phyloP scores from a whole-genome alignment of 139 green algal genomes.

The Microglena sp. region DNA sequence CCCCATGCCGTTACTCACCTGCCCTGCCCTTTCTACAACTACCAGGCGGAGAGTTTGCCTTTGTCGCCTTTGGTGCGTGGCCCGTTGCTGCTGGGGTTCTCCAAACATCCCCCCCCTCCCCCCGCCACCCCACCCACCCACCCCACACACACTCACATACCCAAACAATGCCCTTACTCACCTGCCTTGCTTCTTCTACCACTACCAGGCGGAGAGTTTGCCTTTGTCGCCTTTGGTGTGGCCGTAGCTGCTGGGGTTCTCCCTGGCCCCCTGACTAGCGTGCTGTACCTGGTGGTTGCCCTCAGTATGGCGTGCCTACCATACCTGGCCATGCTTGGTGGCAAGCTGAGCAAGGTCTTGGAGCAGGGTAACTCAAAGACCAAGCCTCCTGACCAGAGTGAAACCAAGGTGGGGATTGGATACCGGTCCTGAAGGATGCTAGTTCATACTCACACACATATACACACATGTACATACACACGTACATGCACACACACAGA shows the following conservation, averaged over 20 bases:
- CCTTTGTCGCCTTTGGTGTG: constrained; percentile 95
- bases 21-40: too few relatives aligned
- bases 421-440: too few relatives aligned
- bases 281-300: constrained; percentile 92
- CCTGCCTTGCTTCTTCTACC: too few relatives aligned
- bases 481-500: too few relatives aligned
- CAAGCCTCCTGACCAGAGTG: constrained; percentile 65
- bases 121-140: too few relatives aligned
- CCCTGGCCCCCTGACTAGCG: constrained; percentile 47
- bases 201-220: constrained; percentile 93
- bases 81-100: too few relatives aligned
- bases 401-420: constrained; percentile 34
- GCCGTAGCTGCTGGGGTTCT: constrained; percentile 58
- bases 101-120: too few relatives aligned
- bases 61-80: constrained; percentile 96
- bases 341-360: constrained; percentile 61
- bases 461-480: too few relatives aligned
- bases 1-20: too few relatives aligned
- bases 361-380: constrained; percentile 72
- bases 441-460: too few relatives aligned
- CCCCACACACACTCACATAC: too few relatives aligned
- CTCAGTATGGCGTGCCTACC: constrained; percentile 94
- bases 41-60: constrained; percentile 96
- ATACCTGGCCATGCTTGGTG: constrained; percentile 73
- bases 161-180: too few relatives aligned